These are phyloP conservation scores for Penicillium sp. DNA, from an alignment of 2,329 filamentous ascomycete genomes.

Conservation along the genomic window DNA sequence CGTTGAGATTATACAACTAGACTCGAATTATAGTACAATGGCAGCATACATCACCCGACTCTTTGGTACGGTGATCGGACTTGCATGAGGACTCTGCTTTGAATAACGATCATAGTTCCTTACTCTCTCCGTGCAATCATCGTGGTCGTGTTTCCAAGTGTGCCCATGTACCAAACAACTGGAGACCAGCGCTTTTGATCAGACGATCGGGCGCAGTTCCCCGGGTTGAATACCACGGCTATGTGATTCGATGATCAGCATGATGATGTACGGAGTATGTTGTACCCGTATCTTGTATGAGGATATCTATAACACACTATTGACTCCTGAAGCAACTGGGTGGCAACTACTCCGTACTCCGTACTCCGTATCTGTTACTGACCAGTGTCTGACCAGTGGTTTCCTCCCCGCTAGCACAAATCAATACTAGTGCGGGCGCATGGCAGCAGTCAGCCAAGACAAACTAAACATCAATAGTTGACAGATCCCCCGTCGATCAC, in stretches of 20 bases:
- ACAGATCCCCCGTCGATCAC: constrained; percentile 41
- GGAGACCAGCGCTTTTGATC: constrained; percentile 6
- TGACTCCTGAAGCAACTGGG: constrained; percentile 21
- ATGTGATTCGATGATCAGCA: constrained; percentile 8
- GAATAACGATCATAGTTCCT: neutral
- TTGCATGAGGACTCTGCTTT: constrained; percentile 10
- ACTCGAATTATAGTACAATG: no score
- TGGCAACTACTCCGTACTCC: constrained; percentile 2
- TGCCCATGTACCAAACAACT: neutral
- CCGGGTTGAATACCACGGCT: constrained; percentile 1
- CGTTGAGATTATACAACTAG: no score
- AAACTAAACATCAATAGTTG: constrained; percentile 41
- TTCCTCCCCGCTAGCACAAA: constrained; percentile 5
- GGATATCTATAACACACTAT: constrained; percentile 13
- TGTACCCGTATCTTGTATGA: no score
- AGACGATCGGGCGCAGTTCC: constrained; percentile 9
- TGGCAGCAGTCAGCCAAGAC: constrained; percentile 33
- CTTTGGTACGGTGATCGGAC: constrained; percentile 5
- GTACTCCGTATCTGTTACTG: constrained; percentile 8
- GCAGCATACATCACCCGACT: no score
- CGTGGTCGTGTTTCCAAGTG: neutral
- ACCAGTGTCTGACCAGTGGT: constrained; percentile 1
- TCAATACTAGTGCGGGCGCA: constrained; percentile 12
- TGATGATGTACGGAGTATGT: neutral
- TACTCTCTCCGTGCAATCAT: neutral